Percentiles rank a stretch among this genome's conserved stretches.
Evolutionary conservation across 2,329 filamentous ascomycete genomes (phyloP).

Genomic region (Arthrobotrys musiformis): DNA sequence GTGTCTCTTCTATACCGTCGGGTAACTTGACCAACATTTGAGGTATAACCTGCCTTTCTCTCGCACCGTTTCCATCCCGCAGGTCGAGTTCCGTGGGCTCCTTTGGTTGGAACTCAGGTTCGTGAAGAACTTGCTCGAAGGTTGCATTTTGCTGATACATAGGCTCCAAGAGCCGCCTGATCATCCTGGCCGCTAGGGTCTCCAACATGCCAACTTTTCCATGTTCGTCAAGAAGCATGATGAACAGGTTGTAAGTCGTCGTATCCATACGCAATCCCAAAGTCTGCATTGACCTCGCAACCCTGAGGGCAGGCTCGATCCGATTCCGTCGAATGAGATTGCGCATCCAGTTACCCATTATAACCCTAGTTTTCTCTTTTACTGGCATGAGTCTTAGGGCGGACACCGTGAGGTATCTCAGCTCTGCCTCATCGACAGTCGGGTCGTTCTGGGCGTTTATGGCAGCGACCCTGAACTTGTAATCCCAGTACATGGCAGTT

Average conservation of each 20-base stretch:
- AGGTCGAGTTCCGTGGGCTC: slow-evolving; percentile 14
- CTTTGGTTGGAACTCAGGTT: slow-evolving; percentile 25
- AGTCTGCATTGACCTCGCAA: slow-evolving; percentile 40
- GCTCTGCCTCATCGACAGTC: slow-evolving; percentile 19
- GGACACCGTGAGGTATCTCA: slow-evolving; percentile 22
- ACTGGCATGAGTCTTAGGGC: slow-evolving; percentile 37
- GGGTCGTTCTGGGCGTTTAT: slow-evolving; percentile 35
- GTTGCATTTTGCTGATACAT: slow-evolving; percentile 42
- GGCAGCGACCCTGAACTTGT: slow-evolving; percentile 33
- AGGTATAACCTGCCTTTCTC: not conserved
- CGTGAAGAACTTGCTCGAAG: slow-evolving; percentile 42
- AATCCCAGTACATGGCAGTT: slow-evolving; percentile 44
- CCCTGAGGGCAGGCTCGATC: slow-evolving; percentile 39
- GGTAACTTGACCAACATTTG: slow-evolving; percentile 15
- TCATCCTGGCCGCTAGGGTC: slow-evolving; percentile 31
- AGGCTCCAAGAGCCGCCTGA: slow-evolving; percentile 36
- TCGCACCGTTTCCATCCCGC: not conserved
- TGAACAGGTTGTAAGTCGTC: slow-evolving; percentile 49
- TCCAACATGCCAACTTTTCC: slow-evolving; percentile 49
- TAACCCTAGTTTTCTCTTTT: slow-evolving; percentile 30
- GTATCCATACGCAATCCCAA: slow-evolving; percentile 47
- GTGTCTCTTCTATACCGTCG: slow-evolving; percentile 35
- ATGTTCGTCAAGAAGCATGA: slow-evolving; percentile 46
- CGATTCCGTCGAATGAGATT: slow-evolving; percentile 36
- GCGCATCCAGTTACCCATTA: slow-evolving; percentile 50